Evolutionary conservation across 768 basidiomycete species (phyloP).

Genomic region (Rhodotorula toruloides): DNA sequence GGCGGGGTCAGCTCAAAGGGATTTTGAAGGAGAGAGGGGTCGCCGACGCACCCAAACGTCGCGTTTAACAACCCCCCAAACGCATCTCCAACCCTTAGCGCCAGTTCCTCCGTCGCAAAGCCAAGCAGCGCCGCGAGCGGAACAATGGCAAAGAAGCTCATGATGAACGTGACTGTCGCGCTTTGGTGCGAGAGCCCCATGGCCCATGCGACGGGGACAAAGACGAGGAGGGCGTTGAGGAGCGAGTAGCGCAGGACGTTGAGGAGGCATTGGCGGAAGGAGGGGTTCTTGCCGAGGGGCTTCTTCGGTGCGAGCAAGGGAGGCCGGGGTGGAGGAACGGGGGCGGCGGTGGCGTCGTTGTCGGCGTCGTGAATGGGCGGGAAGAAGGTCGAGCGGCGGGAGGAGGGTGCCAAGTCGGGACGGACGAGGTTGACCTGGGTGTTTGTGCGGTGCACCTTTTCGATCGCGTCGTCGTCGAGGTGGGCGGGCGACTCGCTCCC

Average conservation of each 20-base stretch:
- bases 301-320: conserved; percentile 29
- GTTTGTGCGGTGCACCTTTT: neutral
- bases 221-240: conserved; percentile 41
- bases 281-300: conserved; percentile 25
- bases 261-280: conserved; percentile 16
- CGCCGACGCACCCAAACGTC: conserved; percentile 47
- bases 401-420: neutral
- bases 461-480: neutral
- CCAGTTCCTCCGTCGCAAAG: conserved; percentile 80
- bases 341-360: neutral
- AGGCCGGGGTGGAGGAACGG: neutral
- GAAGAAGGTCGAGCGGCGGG: neutral
- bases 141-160: conserved; percentile 74
- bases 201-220: conserved; percentile 39
- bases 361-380: neutral
- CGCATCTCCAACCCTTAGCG: conserved; percentile 62
- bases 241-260: conserved; percentile 34
- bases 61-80: conserved; percentile 58
- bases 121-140: conserved; percentile 76
- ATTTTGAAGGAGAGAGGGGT: neutral
- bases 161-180: conserved; percentile 47
- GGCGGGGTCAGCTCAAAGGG: neutral
- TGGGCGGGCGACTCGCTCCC: conserved; percentile 16
- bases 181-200: conserved; percentile 31
- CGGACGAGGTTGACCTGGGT: neutral